Percentiles rank a stretch among this genome's conserved stretches.
Evolutionary conservation across 192 early-diverging fungal species (phyloP).

Genomic region (Globomyces pollinis-pini): DNA sequence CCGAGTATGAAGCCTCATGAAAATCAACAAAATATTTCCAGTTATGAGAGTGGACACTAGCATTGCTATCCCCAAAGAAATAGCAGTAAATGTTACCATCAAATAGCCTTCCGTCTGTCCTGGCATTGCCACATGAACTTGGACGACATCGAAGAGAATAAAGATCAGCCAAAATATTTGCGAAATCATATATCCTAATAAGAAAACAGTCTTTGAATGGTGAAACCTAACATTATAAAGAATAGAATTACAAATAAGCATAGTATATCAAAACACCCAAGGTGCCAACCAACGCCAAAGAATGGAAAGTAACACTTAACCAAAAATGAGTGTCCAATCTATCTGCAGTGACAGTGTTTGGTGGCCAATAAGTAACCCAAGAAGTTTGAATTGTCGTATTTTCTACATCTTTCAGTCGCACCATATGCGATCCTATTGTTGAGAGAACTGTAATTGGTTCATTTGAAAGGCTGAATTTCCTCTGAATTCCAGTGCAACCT

Average conservation of each 20-base stretch:
- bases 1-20: neutral
- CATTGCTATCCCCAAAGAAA: neutral
- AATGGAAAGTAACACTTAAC: too few relatives aligned
- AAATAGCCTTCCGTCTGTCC: neutral
- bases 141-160: neutral
- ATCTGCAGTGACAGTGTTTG: too few relatives aligned
- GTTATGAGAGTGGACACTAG: neutral
- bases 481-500: too few relatives aligned
- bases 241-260: neutral
- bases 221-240: neutral
- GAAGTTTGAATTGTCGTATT: too few relatives aligned
- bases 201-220: neutral
- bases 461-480: too few relatives aligned
- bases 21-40: conserved; percentile 1
- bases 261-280: neutral
- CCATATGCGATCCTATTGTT: too few relatives aligned
- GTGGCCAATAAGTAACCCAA: too few relatives aligned
- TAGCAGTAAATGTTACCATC: neutral
- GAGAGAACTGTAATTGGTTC: too few relatives aligned
- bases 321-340: too few relatives aligned
- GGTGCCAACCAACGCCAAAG: neutral
- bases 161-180: neutral
- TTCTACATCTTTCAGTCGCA: too few relatives aligned
- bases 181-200: conserved; percentile 1
- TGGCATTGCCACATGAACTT: neutral